A percentile compares a stretch with the other conserved stretches of the same genome.
Conservation (phyloP, 1,139 yeast genomes). For the Yamadazyma membranifaciens region DNA sequence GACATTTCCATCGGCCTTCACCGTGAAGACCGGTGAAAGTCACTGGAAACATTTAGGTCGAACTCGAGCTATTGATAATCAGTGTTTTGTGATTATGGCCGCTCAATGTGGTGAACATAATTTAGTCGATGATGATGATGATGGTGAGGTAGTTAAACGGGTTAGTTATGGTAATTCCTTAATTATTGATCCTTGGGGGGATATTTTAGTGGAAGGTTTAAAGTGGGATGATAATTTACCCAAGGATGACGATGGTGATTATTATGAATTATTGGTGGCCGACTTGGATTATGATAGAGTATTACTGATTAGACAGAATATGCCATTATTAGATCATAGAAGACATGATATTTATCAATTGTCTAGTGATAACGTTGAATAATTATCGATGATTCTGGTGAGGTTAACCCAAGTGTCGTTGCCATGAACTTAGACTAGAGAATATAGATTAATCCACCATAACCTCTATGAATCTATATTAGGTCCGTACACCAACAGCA, state of each 20-base stretch:
- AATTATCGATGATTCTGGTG: no score
- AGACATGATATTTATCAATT: slow-evolving; percentile 24
- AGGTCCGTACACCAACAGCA: no score
- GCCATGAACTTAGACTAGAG: no score
- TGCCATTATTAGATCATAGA: slow-evolving; percentile 77
- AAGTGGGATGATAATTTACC: slow-evolving; percentile 26
- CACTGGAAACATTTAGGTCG: slow-evolving; percentile 84
- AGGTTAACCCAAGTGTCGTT: no score
- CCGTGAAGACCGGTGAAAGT: slow-evolving; percentile 84
- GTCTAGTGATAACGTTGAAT: not conserved
- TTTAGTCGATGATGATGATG: slow-evolving; percentile 29
- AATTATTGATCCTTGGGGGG: slow-evolving; percentile 91
- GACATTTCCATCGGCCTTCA: slow-evolving; percentile 89
- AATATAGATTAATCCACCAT: no score
- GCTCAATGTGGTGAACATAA: slow-evolving; percentile 85
- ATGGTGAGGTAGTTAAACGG: slow-evolving; percentile 37
- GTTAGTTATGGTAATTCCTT: slow-evolving; percentile 82
- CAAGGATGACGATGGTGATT: slow-evolving; percentile 48
- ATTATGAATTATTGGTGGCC: slow-evolving; percentile 57
- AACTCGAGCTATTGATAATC: slow-evolving; percentile 86
- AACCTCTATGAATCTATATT: no score
- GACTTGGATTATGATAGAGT: slow-evolving; percentile 62
- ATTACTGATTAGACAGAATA: slow-evolving; percentile 52
- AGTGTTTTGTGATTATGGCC: slow-evolving; percentile 84
- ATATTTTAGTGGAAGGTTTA: slow-evolving; percentile 58